Base-by-base conservation (phyloP, 2,329 filamentous ascomycete genomes). In the Diaporthe caulivora region DNA sequence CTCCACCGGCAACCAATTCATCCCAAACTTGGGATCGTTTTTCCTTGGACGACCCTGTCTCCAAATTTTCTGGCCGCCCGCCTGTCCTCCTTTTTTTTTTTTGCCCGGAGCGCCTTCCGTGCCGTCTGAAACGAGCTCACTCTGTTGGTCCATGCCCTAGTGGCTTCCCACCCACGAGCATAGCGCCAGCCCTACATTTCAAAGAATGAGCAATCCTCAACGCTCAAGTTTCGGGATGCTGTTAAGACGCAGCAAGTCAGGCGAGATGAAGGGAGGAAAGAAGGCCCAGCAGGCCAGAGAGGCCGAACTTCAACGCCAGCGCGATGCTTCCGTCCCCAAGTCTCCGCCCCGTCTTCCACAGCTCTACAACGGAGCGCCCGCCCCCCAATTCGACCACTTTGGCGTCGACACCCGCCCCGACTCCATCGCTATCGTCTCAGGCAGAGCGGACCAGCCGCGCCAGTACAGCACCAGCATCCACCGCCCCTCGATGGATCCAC, bases 231-330 rank as follows among this genome's bases (percentile, higher is more conserved):
- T 89, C 83, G 86, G 86, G 79, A 88, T 89, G 83, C 88, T 94
- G 80, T 87, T 93, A 76, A 88, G 91, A 82, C 90, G 92, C 78
- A 89, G 89, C 80, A 93, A 93, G 81, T 93, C 91, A 73, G 89
- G 88, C 74, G 91, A 94, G 76, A 81, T 93, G 73, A 87, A 87
- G 77, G 90, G 89, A 78, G 86, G 85, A 76, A 86, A 86, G 82
- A 91, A 88, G 82, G 92, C 91, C 85, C 86, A 85, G 79, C 87
- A 90, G 82, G 86, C 83, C 77, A 84, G 83, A 77, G 86, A 88
- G 77, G 85, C 85, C 76, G 86, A 88, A 79, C 81, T 87, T 72
- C 85, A 88, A 79, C 86, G 86, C 76, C 86, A 87, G 80, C 86
- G 86, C 77, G 84, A 87, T 77, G 83, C 83, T 58, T 80, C 84